Conservation (phyloP, 345 rosid genomes). For the Nephelium lappaceum region DNA sequence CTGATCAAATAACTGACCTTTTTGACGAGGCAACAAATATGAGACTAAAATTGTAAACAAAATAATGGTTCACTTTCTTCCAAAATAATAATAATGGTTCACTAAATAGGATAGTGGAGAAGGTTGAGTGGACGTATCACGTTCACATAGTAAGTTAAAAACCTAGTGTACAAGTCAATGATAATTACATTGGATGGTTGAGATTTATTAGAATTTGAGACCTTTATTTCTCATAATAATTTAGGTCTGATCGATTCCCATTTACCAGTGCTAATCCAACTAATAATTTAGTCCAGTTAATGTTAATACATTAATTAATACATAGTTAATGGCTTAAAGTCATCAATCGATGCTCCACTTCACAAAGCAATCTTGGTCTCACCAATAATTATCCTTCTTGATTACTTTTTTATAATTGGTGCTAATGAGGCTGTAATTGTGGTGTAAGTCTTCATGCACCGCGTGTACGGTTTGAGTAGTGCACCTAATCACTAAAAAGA, state of each 20-base stretch:
- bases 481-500: too few relatives aligned
- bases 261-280: constrained; percentile 9
- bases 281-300: neutral
- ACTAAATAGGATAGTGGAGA: neutral
- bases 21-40: neutral
- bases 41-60: neutral
- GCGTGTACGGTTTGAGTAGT: too few relatives aligned
- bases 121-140: neutral
- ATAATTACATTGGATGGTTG: constrained; percentile 15
- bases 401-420: too few relatives aligned
- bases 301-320: neutral
- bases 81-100: neutral
- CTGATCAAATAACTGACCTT: neutral
- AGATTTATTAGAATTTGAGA: neutral
- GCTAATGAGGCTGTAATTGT: neutral
- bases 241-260: constrained; percentile 9
- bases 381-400: neutral
- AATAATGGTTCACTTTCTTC: neutral
- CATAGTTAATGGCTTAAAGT: too few relatives aligned
- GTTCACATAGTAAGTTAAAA: neutral
- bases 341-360: neutral
- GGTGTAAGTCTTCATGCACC: neutral
- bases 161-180: constrained; percentile 1
- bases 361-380: neutral
- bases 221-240: neutral